Evolutionary conservation across 2,329 filamentous ascomycete genomes (phyloP), one percentile per base, ranked within the genome.

Genomic region (Chaetomiaceae sp.): DNA sequence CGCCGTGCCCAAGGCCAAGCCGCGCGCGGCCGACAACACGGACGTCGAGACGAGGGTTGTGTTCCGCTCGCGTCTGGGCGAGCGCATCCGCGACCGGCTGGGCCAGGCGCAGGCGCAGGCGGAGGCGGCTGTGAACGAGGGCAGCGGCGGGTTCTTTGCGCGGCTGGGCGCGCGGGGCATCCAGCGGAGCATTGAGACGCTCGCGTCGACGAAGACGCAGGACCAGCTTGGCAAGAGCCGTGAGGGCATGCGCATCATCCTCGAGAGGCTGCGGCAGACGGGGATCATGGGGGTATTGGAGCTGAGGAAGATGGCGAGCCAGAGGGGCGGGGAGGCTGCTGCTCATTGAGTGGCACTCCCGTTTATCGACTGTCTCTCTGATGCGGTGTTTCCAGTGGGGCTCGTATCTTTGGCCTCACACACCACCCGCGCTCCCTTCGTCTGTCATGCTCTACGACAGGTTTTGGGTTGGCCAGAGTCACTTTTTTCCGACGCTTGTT

Each of bases 191-290:
- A 91, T 94, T 64, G 89, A 94, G 72, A 80, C 81, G 50, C 84
- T 92, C 56, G 88, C 87, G 11, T 83, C 88, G 36, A 86, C 84
- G 65, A 87, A 89, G 66, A 90, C 89, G 5, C 81, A 86, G 60
- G 85, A 87, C 63, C 87, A 89, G 66, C 79, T 92, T 63, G 84
- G 85, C 47, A 91, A 91, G 73, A 89, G 87, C 61, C 83, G 87
- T 46, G 87, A 91, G 67, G 89, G 89, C 45, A 92, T 94, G 89
- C 84, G 82, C 53, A 82, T 91, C 34, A 88, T 94, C 8, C 76
- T 94, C 20, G 87, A 91, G 69, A 77, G 88, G 44, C 72, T 84
- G 48, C 76, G 81, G 44, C 79, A 80, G 67, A 80, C 76, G 37
- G 78, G 80, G 27, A 75, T 82, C 53, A 78, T 82, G 51, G 77